Evolutionary conservation across 2,329 filamentous ascomycete species (phyloP), one percentile per base, ranked within the genome.

Genomic region (Phialemoniopsis sp.): DNA sequence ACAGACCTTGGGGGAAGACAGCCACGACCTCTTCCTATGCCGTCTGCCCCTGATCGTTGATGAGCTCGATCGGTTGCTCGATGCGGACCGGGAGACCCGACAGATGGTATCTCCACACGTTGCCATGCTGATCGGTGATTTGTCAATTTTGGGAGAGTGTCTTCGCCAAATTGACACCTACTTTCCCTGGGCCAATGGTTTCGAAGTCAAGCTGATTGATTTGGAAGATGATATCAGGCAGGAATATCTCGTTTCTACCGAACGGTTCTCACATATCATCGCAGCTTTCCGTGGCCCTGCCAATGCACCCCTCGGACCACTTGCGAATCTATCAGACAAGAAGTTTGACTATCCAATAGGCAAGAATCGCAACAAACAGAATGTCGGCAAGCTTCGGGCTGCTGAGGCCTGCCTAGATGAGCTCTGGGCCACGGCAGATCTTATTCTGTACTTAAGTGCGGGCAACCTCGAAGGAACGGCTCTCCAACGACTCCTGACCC

Each of bases 361-460:
- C 3, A 75, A 71, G 46, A 66, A 60, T 9, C 62, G 63, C 3
- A 76, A 58, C 3, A 62, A 60, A 38, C 63, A 67, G 12, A 77
- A 63, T 14, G 59, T 68, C 0, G 59, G 66, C 5, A 50, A 53
- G 0, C 60, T 79, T 53, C 62, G 65, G 9, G 45, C 34, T 2
- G 72, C 75, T 1, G 75, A 81, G 52, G 18, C 32, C 1, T 59
- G 64, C 18, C 57, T 80, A 5, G 73, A 77, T 46, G 40, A 34
- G 0, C 69, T 76, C 41, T 77, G 72, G 73, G 41, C 37, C 3
- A 49, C 39, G 0, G 40, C 66, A 19, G 65, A 70, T 39, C 19
- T 29, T 16, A 17, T 49, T 2, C 17, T 60, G 4, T 40, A 46
- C 7, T 8, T 5, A 2, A 42, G 44, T 4, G 40, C 31, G 13